These are phyloP conservation scores for Boletus reticuloceps DNA, from an alignment of 768 basidiomycete species.

Conservation along the genomic window DNA sequence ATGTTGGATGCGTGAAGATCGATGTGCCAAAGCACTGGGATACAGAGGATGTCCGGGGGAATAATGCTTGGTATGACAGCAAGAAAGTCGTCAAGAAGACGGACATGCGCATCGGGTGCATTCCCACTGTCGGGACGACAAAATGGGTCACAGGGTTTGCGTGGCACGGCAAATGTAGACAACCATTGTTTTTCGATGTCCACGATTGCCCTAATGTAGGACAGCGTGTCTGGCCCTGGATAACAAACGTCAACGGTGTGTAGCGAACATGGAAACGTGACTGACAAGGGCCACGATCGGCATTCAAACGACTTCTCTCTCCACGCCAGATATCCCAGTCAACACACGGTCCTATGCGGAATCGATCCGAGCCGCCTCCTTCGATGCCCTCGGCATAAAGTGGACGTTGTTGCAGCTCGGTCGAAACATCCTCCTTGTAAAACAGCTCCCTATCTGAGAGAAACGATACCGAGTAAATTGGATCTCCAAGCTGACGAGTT, in stretches of 20 bases:
- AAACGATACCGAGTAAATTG: constrained; percentile 21
- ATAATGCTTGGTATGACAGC: neutral
- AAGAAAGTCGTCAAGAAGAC: constrained; percentile 8
- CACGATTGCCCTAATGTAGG: neutral
- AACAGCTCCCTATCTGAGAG: constrained; percentile 36
- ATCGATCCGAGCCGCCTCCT: constrained; percentile 29
- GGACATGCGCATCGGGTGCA: constrained; percentile 1
- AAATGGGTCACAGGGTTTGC: neutral
- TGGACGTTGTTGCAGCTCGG: constrained; percentile 5
- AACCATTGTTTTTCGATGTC: neutral
- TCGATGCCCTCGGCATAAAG: constrained; percentile 26
- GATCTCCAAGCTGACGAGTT: constrained; percentile 20
- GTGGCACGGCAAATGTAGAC: neutral
- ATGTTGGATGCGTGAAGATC: constrained; percentile 15
- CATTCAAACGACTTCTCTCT: too few species aligned
- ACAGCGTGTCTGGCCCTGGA: constrained; percentile 1
- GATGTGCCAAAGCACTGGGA: constrained; percentile 13
- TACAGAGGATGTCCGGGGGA: constrained; percentile 3
- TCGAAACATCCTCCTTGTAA: constrained; percentile 27
- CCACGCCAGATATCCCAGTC: constrained; percentile 10
- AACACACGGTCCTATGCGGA: constrained; percentile 6
- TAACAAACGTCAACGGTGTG: too few species aligned
- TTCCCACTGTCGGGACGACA: neutral
- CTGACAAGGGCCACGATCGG: constrained; percentile 33
- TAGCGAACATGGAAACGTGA: neutral